phyloP scores from a whole-genome alignment of 345 rosid species.

The Salix koriyanagi region DNA sequence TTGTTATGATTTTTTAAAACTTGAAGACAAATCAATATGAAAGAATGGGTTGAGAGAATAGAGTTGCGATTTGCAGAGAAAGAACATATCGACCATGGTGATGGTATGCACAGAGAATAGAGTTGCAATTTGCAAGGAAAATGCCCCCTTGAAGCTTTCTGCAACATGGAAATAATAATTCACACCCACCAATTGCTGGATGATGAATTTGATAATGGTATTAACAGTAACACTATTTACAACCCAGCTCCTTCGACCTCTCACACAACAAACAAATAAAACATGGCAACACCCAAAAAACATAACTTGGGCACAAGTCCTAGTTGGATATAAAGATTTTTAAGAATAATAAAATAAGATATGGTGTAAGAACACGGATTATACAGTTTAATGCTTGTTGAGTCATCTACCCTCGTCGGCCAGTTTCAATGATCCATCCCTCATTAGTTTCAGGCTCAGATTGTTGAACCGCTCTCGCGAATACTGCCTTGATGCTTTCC shows the following conservation, averaged over 20 bases:
- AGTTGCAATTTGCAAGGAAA: neutral
- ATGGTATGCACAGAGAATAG: neutral
- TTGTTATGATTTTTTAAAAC: no score
- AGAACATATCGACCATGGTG: neutral
- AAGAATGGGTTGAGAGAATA: no score
- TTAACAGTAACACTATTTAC: neutral
- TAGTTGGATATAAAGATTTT: slow-evolving; percentile 7
- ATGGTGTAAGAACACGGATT: neutral
- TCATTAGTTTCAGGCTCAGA: slow-evolving; percentile 26
- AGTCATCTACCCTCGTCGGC: slow-evolving; percentile 29
- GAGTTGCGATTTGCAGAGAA: neutral
- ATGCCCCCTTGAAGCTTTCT: neutral
- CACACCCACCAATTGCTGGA: neutral
- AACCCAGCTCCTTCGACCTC: neutral
- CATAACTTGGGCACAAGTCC: slow-evolving; percentile 13
- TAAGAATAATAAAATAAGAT: neutral
- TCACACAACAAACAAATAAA: slow-evolving; percentile 13
- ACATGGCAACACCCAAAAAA: slow-evolving; percentile 4
- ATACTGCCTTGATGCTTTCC: slow-evolving; percentile 35
- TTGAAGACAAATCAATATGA: no score
- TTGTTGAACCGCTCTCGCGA: slow-evolving; percentile 29
- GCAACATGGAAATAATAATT: neutral
- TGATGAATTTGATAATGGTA: neutral
- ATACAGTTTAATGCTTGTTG: neutral
- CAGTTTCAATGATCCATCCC: slow-evolving; percentile 27